phyloP scores from a whole-genome alignment of 257 asterid genomes.

The Fraxinus anomala region DNA sequence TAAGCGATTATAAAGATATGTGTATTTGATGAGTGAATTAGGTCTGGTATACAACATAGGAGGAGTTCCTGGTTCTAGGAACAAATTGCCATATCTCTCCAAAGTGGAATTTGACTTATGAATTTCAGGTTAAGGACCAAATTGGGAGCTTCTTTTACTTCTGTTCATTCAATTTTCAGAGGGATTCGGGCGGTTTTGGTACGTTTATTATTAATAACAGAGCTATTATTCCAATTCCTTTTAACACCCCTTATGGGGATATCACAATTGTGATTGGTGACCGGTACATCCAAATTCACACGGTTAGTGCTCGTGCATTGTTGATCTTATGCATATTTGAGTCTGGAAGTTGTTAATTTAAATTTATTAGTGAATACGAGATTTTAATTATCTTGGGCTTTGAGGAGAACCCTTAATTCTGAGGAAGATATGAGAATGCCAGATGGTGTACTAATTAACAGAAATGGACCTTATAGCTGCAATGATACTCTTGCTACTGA shows the following conservation, averaged over 20 bases:
- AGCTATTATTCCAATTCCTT: slow-evolving; percentile 69
- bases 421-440: slow-evolving; percentile 93
- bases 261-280: slow-evolving; percentile 78
- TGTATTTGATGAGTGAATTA: slow-evolving; percentile 30
- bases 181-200: slow-evolving; percentile 89
- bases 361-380: slow-evolving; percentile 2
- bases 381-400: slow-evolving; percentile 48
- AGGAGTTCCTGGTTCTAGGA: slow-evolving; percentile 72
- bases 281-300: slow-evolving; percentile 90
- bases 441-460: slow-evolving; percentile 91
- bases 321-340: background rate
- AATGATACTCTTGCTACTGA: slow-evolving; percentile 77
- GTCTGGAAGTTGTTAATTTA: background rate
- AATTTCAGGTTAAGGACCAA: slow-evolving; percentile 93
- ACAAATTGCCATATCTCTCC: slow-evolving; percentile 95
- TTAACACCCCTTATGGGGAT: slow-evolving; percentile 82
- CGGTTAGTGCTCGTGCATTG: slow-evolving; percentile 49
- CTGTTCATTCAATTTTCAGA: slow-evolving; percentile 88
- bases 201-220: slow-evolving; percentile 66
- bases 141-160: slow-evolving; percentile 91
- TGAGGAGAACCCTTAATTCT: slow-evolving; percentile 67
- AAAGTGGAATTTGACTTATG: slow-evolving; percentile 96
- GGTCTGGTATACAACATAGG: slow-evolving; percentile 92
- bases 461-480: slow-evolving; percentile 94
- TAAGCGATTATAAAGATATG: slow-evolving; percentile 25